Evolutionary conservation across 768 basidiomycete genomes (phyloP).

Genomic region (Serpula lacrymans): DNA sequence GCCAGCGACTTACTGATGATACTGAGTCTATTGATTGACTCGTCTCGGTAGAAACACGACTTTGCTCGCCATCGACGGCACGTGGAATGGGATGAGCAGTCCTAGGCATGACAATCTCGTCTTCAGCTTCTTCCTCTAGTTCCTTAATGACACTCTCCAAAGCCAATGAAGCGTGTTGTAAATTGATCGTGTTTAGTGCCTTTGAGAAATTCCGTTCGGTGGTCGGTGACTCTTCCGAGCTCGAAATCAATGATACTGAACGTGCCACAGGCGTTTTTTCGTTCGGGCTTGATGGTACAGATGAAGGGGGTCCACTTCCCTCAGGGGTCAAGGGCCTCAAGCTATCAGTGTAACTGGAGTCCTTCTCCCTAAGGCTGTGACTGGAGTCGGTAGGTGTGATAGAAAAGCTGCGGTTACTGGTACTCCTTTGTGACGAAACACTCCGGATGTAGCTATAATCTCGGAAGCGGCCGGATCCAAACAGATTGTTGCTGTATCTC

Average conservation of each 20-base stretch:
- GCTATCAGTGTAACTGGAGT: conserved; percentile 39
- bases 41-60: conserved; percentile 15
- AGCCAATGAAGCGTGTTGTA: conserved; percentile 69
- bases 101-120: conserved; percentile 74
- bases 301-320: conserved; percentile 35
- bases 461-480: conserved; percentile 74
- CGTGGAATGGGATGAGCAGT: conserved; percentile 48
- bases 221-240: conserved; percentile 25
- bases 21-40: conserved; percentile 15
- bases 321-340: conserved; percentile 58
- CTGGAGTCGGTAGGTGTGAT: conserved; percentile 46
- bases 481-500: conserved; percentile 84
- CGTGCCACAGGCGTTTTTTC: conserved; percentile 37
- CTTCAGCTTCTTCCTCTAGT: conserved; percentile 70
- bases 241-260: conserved; percentile 39
- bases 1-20: conserved; percentile 24
- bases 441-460: conserved; percentile 71
- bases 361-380: conserved; percentile 44
- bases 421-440: conserved; percentile 43
- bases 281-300: conserved; percentile 41
- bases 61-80: conserved; percentile 19
- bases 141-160: conserved; percentile 75
- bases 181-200: conserved; percentile 44
- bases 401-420: conserved; percentile 34
- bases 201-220: conserved; percentile 30